Evolutionary conservation across 495 filamentous ascomycete species (phyloP).

Genomic region (Lentithecium fluviatile): DNA sequence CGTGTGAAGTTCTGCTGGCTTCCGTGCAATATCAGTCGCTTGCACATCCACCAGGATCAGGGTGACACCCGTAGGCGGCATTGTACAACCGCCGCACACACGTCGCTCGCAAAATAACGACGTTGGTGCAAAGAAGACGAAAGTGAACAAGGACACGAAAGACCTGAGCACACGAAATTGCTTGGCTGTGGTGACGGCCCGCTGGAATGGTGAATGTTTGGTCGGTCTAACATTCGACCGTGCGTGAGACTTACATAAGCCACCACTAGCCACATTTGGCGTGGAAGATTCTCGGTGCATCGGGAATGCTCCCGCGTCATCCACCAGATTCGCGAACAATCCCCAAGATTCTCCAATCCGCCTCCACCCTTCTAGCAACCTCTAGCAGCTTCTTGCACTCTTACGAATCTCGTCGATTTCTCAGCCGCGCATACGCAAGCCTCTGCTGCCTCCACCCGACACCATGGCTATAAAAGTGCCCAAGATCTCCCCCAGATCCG

Average conservation of each 20-base stretch:
- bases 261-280: background rate
- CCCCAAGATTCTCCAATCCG: constrained; percentile 1
- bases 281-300: constrained; percentile 21
- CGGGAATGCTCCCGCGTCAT: constrained; percentile 4
- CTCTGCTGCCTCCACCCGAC: constrained; percentile 8
- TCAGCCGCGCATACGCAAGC: constrained; percentile 12
- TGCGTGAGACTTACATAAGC: constrained; percentile 15
- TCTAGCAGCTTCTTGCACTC: constrained; percentile 26
- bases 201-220: background rate
- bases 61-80: no score
- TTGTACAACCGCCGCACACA: no score
- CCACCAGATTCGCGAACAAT: constrained; percentile 16
- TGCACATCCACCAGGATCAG: no score
- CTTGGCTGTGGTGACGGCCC: background rate
- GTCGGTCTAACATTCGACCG: background rate
- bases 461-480: constrained; percentile 27
- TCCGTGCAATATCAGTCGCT: no score
- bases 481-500: background rate
- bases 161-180: background rate
- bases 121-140: no score
- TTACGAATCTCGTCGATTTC: constrained; percentile 19
- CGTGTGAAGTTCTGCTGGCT: no score
- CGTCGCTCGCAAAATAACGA: no score
- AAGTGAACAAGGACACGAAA: no score
- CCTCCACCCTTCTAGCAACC: constrained; percentile 20